Base-by-base conservation (phyloP, 768 basidiomycete genomes). In the Phlebiopsis gigantea region DNA sequence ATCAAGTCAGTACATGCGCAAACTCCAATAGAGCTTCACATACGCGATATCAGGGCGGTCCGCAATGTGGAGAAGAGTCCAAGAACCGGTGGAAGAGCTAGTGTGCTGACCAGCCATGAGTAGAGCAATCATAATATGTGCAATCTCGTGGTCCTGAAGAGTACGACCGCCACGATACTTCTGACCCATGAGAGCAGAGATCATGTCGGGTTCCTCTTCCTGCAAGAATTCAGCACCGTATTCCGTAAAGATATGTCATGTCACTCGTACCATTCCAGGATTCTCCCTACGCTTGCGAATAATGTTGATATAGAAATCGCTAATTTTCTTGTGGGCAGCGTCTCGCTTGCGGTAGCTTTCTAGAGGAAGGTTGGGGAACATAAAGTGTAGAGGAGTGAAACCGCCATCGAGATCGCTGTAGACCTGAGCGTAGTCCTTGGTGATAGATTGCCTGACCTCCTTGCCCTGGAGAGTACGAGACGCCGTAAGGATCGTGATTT, bases 71-170 rank as follows among this genome's bases (percentile, higher is more conserved):
- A 98, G 81, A 39, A 98, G 77, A 15, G 86, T 69, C 97, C 97
- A 99, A 9, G 93, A 87, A 29, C 85, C 85, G 21, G 92, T 88
- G 1, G 97, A 87, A 14, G 97, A 97, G 64, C 90, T 92, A 0
- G 97, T 99, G 73, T 99, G 97, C 74, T 99, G 97, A 39, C 97
- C 97, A 44, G 97, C 97, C 97, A 99, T 98, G 61, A 99, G 85
- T 46, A 99, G 82, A 15, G 97, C 97, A 66, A 98, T 99, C 88
- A 99, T 85, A 68, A 99, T 95, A 68, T 98, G 97, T 0, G 97
- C 94, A 58, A 98, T 88, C 71, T 98, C 93, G 62, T 89, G 86
- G 67, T 99, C 94, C 59, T 78, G 80, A 41, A 98, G 78, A 1
- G 77, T 67, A 45, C 79, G 77, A 55, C 97, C 97, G 63, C 82